Evolutionary conservation across 2,329 filamentous ascomycete genomes (phyloP).

Genomic region (Alternaria conjuncta): DNA sequence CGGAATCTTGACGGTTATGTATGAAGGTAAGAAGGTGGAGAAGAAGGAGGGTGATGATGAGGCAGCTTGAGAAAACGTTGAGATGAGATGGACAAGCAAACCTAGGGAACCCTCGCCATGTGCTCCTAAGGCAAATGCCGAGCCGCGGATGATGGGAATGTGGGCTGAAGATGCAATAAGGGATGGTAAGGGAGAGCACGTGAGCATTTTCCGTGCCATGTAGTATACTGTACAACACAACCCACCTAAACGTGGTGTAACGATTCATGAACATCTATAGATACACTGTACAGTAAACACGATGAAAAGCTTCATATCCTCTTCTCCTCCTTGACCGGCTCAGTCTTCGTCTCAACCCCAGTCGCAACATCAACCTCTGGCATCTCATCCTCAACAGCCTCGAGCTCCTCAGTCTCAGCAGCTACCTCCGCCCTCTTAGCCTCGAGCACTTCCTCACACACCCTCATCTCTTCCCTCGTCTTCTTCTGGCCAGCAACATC

Average conservation of each 20-base stretch:
- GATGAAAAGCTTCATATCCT: conserved; percentile 4
- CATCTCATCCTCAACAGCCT: not conserved
- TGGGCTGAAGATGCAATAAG: not conserved
- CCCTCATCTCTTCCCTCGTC: conserved; percentile 13
- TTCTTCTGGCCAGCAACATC: conserved; percentile 15
- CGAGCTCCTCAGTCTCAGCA: conserved; percentile 1
- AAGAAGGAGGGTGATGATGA: conserved; percentile 17
- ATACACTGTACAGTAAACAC: conserved; percentile 24
- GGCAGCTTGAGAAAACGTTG: not conserved
- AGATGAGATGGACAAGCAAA: not conserved
- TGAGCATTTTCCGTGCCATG: not conserved
- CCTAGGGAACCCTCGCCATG: not conserved
- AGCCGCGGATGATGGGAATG: not conserved
- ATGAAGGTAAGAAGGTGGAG: conserved; percentile 36
- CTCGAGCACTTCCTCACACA: conserved; percentile 16
- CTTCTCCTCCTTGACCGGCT: conserved; percentile 10
- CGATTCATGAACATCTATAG: conserved; percentile 19
- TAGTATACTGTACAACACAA: conserved; percentile 8
- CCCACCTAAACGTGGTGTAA: conserved; percentile 6
- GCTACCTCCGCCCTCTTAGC: conserved; percentile 15
- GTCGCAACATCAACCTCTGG: not conserved
- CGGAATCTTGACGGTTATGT: conserved; percentile 40
- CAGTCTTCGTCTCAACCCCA: not conserved
- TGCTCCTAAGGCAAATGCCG: not conserved
- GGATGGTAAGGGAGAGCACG: not conserved